These are phyloP conservation scores for Puccinia horiana DNA, from an alignment of 1,284 basidiomycete genomes.

Conservation along the genomic window DNA sequence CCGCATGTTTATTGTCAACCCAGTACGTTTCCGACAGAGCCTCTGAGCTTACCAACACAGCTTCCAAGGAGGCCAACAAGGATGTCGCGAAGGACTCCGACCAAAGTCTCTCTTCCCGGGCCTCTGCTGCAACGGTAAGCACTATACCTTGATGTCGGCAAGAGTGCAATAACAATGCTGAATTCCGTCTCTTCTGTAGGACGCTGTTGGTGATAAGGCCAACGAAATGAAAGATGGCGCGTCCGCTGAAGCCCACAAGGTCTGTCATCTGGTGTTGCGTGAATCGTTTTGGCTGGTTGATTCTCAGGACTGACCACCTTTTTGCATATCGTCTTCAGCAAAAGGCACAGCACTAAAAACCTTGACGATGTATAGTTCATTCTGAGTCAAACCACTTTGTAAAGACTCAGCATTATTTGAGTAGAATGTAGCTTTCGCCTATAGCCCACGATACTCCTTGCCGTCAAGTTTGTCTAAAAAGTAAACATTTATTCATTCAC, in stretches of 20 bases:
- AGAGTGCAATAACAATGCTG: not conserved
- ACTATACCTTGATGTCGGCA: not conserved
- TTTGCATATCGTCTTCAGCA: not conserved
- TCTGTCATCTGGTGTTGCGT: not conserved
- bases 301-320: not conserved
- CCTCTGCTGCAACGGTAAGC: conserved; percentile 50
- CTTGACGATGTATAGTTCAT: not conserved
- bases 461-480: not conserved
- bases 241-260: conserved; percentile 45
- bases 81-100: conserved; percentile 53
- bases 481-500: not conserved
- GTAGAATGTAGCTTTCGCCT: not conserved
- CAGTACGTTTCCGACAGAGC: conserved; percentile 53
- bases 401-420: not conserved
- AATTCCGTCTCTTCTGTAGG: not conserved
- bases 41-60: conserved; percentile 48
- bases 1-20: not conserved
- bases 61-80: conserved; percentile 55
- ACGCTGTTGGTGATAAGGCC: conserved; percentile 51
- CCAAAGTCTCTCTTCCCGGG: conserved; percentile 51
- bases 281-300: not conserved
- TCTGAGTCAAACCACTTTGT: not conserved
- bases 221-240: conserved; percentile 50
- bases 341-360: conserved; percentile 1
- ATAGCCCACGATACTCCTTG: not conserved